Conservation (phyloP, 257 asterid genomes). For the Gentiana dahurica region DNA sequence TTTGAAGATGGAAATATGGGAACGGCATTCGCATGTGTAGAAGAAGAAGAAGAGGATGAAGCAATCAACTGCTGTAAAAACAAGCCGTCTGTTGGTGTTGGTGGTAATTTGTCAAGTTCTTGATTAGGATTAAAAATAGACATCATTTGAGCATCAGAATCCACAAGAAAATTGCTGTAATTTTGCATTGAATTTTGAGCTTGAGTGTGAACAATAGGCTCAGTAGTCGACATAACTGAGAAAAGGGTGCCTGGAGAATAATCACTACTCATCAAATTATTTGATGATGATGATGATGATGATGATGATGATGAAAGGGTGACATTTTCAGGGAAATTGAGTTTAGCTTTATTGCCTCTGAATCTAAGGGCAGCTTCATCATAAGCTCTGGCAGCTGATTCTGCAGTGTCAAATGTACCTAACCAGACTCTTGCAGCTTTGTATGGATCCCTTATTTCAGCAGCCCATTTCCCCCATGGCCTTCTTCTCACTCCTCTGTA, state of each 20-base stretch:
- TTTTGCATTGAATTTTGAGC: neutral
- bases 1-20: neutral
- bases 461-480: conserved; percentile 98
- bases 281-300: neutral
- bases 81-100: neutral
- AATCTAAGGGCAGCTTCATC: conserved; percentile 85
- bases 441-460: conserved; percentile 86
- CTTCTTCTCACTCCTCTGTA: conserved; percentile 92
- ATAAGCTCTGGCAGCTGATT: conserved; percentile 85
- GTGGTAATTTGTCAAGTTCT: neutral
- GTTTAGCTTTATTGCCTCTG: conserved; percentile 81
- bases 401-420: conserved; percentile 92
- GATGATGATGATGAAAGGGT: conserved; percentile 9
- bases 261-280: neutral
- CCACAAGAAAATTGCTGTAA: neutral
- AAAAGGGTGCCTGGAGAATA: conserved; percentile 5
- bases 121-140: neutral
- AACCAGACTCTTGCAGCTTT: conserved; percentile 89
- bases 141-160: neutral
- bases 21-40: neutral
- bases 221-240: conserved; percentile 9
- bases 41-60: conserved; percentile 5
- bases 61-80: conserved; percentile 11
- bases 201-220: conserved; percentile 15
- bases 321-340: conserved; percentile 76